Conservation (phyloP, 345 rosid genomes). For the Melaleuca quinquenervia region DNA sequence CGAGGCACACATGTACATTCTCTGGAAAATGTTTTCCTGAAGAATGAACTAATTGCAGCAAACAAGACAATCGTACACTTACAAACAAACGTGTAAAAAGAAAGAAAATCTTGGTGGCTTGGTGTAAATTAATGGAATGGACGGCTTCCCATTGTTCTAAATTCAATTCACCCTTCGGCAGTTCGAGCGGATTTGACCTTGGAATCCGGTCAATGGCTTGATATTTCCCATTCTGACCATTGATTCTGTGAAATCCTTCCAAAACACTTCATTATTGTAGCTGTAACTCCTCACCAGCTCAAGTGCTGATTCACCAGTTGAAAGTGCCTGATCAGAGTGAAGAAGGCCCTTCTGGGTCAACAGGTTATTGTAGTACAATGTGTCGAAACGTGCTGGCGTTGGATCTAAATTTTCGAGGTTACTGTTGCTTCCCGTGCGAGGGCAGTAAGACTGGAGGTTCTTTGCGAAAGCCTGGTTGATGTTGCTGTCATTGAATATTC, state of each 20-base stretch:
- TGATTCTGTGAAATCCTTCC: constrained; percentile 20
- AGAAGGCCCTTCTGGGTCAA: constrained; percentile 45
- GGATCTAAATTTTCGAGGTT: constrained; percentile 25
- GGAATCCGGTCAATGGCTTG: constrained; percentile 21
- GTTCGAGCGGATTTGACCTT: constrained; percentile 34
- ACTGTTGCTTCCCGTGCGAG: neutral
- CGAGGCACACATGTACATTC: neutral
- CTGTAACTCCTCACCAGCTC: constrained; percentile 19
- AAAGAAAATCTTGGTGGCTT: neutral
- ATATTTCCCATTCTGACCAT: constrained; percentile 53
- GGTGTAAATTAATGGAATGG: neutral
- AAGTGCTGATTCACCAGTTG: constrained; percentile 27
- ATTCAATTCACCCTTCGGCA: constrained; percentile 13
- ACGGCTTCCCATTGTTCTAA: neutral
- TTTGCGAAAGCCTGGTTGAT: constrained; percentile 26
- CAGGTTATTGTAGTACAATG: constrained; percentile 35
- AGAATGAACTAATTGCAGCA: neutral
- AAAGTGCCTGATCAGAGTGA: constrained; percentile 33
- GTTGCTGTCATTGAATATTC: constrained; percentile 33
- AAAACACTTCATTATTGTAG: constrained; percentile 5
- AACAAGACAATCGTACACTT: neutral
- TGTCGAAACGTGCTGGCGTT: constrained; percentile 44
- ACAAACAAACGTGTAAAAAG: neutral
- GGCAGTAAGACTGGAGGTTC: constrained; percentile 28
- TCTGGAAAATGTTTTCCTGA: neutral